phyloP scores from a whole-genome alignment of 2,329 filamentous ascomycete genomes.

The Neofusicoccum kwambonambiense region DNA sequence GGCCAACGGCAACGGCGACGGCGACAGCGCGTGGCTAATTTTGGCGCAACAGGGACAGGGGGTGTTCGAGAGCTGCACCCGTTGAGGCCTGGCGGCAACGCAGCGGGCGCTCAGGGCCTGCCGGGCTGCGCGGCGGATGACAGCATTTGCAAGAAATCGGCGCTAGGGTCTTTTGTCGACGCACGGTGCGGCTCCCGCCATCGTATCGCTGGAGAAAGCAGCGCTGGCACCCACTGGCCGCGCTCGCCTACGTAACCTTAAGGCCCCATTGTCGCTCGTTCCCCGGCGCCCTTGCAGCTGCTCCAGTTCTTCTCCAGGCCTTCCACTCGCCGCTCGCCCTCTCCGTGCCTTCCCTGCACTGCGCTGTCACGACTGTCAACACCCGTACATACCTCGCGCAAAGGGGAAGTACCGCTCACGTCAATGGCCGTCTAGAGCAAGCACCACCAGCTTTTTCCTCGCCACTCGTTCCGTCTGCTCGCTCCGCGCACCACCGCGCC shows the following conservation, averaged over 20 bases:
- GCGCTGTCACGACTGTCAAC: neutral
- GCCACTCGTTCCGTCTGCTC: slow-evolving; percentile 11
- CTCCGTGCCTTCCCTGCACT: neutral
- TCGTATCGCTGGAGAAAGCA: slow-evolving; percentile 5
- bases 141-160: slow-evolving; percentile 1
- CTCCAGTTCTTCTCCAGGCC: slow-evolving; percentile 11
- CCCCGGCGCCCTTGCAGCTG: slow-evolving; percentile 12
- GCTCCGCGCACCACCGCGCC: neutral
- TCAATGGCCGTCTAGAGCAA: slow-evolving; percentile 8
- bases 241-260: slow-evolving; percentile 16
- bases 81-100: too few relatives aligned
- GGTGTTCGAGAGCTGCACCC: too few relatives aligned
- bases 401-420: neutral
- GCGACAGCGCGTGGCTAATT: slow-evolving; percentile 3
- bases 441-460: neutral
- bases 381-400: neutral
- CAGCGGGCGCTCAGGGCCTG: neutral
- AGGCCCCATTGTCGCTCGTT: slow-evolving; percentile 9
- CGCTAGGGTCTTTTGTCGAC: slow-evolving; percentile 8
- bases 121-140: slow-evolving; percentile 2
- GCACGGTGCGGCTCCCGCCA: slow-evolving; percentile 9
- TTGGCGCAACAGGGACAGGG: neutral
- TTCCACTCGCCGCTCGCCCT: neutral
- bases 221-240: neutral
- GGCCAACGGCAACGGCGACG: neutral